Evolutionary conservation across 768 basidiomycete genomes (phyloP), one percentile per base, ranked within the genome.

Genomic region (Amanita rubescens): DNA sequence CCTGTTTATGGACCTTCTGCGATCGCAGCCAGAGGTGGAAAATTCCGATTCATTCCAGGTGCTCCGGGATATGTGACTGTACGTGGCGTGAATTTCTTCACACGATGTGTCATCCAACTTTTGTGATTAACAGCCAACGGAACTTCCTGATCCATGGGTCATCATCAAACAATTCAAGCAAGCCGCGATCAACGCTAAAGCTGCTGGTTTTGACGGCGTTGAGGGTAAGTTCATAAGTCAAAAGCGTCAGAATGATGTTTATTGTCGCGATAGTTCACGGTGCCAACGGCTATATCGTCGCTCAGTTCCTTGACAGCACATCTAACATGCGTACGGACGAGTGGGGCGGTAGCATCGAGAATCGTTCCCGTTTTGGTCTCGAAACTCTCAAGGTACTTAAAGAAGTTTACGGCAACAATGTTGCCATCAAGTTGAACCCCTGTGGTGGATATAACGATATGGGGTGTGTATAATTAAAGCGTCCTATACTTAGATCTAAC

Each of bases 301-400:
- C 73, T 55, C 78, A 82, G 55, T 82, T 82, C 70, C 62, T 80
- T 14, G 76, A 81, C 54, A 64, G 60, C 43, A 69, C 61, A 2
- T 63, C 74, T 19, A 82, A 83, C 64, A 60, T 69, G 24, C 75
- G 81, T 19, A 78, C 74, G 15, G 82, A 83, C 64, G 61, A 73
- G 49, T 87, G 77, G 70, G 84, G 84, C 8, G 84, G 83, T 4
- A 75, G 73, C 33, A 55, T 76, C 41, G 77, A 81, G 65, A 81
- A 81, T 62, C 74, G 83, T 15, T 61, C 72, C 1, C 67, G 79
- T 4, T 83, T 85, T 61, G 69, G 67, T 0, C 70, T 81, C 5
- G 77, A 81, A 61, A 69, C 79, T 43, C 60, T 80, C 19, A 75
- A 77, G 50, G 76, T 70, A 3, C 55, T 66, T 20, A 54, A 55